Evolutionary conservation across 2,329 filamentous ascomycete species (phyloP), one percentile per base, ranked within the genome.

Genomic region (Dothideomycetes sp.): DNA sequence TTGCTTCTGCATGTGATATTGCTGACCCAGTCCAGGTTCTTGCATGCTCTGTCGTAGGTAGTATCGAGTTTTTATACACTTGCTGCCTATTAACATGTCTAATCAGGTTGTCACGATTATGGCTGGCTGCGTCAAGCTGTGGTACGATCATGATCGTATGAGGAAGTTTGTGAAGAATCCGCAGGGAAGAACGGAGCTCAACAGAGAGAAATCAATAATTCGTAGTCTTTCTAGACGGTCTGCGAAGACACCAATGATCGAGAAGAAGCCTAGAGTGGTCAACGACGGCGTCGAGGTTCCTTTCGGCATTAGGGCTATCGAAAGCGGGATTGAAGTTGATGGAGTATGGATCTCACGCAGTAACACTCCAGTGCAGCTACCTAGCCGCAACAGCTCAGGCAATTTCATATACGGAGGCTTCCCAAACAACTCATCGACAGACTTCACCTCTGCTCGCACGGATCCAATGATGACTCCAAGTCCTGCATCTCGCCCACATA

Each of bases 221-320:
- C 41, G 44, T 22, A 43, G 41, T 8, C 22, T 46, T 11, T 43
- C 40, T 33, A 43, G 36, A 17, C 39, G 40, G 31, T 43, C 59
- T 57, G 40, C 46, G 48, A 10, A 53, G 38, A 45, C 53, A 19
- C 47, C 50, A 41, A 52, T 54, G 47, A 56, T 53, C 44, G 52
- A 56, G 24, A 24, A 40, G 19, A 57, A 47, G 51, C 22, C 22
- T 27, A 54, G 37, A 41, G 41, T 41, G 11, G 35, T 42, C 55
- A 57, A 77, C 65, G 45, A 76, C 68, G 52, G 67, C 35, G 67
- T 75, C 37, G 79, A 84, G 8, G 75, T 93, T 27, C 87, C 86
- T 0, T 95, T 95, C 52, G 88, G 89, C 15, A 76, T 91, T 38
- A 78, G 83, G 49, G 88, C 88, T 5, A 75, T 95, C 34, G 81